Conservation (phyloP, 805 yeast species). For the Yamadazyma sp. region DNA sequence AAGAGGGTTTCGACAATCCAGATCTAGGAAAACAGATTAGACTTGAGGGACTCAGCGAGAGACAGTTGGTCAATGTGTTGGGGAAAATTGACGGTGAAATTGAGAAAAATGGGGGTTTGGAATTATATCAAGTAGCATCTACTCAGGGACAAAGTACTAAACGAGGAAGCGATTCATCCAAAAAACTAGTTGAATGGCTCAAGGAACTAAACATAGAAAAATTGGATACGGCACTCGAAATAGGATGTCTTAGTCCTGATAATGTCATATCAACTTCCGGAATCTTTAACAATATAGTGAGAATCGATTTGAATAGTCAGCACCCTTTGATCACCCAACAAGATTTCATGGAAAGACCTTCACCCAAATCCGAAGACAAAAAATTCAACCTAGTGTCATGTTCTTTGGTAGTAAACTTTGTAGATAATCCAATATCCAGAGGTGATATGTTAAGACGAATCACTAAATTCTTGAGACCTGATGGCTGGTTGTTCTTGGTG, state of each 20-base stretch:
- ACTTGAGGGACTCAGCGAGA: constrained; percentile 8
- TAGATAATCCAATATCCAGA: constrained; percentile 64
- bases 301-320: constrained; percentile 82
- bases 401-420: constrained; percentile 85
- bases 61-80: constrained; percentile 27
- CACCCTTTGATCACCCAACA: constrained; percentile 69
- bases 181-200: constrained; percentile 72
- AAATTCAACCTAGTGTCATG: constrained; percentile 71
- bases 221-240: constrained; percentile 58
- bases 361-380: constrained; percentile 46
- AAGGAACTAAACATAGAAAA: constrained; percentile 15
- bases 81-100: constrained; percentile 63
- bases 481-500: constrained; percentile 49
- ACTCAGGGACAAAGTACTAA: constrained; percentile 72
- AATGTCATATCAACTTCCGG: constrained; percentile 65
- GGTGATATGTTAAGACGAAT: constrained; percentile 76
- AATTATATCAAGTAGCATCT: constrained; percentile 81
- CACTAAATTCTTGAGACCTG: constrained; percentile 46
- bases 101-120: constrained; percentile 67
- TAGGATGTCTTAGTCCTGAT: constrained; percentile 72
- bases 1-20: constrained; percentile 5
- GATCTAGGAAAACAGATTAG: constrained; percentile 2
- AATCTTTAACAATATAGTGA: constrained; percentile 47
- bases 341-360: constrained; percentile 78
- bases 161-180: constrained; percentile 93